These are phyloP conservation scores for Omphalea diandra DNA, from an alignment of 441 rosid species.

Conservation along the genomic window DNA sequence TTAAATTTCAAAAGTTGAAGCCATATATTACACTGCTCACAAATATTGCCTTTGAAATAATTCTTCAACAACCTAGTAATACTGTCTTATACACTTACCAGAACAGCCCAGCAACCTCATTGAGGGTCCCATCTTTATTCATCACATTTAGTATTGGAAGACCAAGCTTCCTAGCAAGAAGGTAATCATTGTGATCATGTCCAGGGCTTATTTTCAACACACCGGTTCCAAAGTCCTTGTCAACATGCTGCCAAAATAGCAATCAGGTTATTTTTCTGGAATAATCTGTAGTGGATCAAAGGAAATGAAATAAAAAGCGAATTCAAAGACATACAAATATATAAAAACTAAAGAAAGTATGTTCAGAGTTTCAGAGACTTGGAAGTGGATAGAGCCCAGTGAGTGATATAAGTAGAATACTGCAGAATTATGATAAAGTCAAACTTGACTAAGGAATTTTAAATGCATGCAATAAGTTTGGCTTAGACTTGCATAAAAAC, in stretches of 20 bases:
- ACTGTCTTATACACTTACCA: conserved; percentile 44
- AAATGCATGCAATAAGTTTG: not conserved
- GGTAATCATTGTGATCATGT: conserved; percentile 96
- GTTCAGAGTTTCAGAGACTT: not conserved
- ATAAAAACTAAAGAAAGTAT: not conserved
- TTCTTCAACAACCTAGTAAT: conserved; percentile 18
- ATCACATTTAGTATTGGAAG: conserved; percentile 95
- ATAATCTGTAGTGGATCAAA: conserved; percentile 8
- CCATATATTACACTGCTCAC: conserved; percentile 24
- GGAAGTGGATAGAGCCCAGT: not conserved
- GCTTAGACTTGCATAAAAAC: too few relatives aligned
- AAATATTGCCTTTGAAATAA: conserved; percentile 18
- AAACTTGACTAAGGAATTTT: not conserved
- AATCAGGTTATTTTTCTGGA: conserved; percentile 15
- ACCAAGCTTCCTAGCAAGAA: conserved; percentile 96
- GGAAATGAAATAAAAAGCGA: not conserved
- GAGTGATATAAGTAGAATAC: not conserved
- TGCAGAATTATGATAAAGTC: not conserved
- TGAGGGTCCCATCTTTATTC: conserved; percentile 97
- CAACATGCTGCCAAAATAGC: conserved; percentile 69
- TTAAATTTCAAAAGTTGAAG: conserved; percentile 31
- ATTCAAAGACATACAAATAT: not conserved
- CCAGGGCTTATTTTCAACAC: conserved; percentile 99
- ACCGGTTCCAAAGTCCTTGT: conserved; percentile 98
- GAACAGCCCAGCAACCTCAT: conserved; percentile 92